Evolutionary conservation across 495 filamentous ascomycete genomes (phyloP).

Genomic region (Annulohypoxylon bovei): DNA sequence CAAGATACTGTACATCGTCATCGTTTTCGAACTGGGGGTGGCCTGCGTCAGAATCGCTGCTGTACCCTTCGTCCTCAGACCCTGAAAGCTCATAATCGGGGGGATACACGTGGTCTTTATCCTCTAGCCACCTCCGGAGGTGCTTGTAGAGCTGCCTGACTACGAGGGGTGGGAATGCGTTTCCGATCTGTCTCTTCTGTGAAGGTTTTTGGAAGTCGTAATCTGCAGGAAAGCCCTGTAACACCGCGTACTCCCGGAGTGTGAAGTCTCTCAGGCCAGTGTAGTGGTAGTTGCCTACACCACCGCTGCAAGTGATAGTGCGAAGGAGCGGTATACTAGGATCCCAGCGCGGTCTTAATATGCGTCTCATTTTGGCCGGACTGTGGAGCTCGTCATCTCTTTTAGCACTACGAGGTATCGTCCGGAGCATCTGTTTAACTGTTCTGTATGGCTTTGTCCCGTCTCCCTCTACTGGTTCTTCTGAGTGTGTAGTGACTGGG

Average conservation of each 20-base stretch:
- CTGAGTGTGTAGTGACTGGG: constrained; percentile 73
- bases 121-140: constrained; percentile 65
- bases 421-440: constrained; percentile 40
- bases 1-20: constrained; percentile 32
- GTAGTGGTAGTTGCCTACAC: constrained; percentile 76
- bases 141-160: constrained; percentile 68
- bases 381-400: constrained; percentile 61
- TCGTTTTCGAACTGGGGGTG: constrained; percentile 9
- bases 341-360: constrained; percentile 53
- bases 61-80: constrained; percentile 21
- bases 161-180: constrained; percentile 79
- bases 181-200: constrained; percentile 81
- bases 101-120: constrained; percentile 59
- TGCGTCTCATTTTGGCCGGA: constrained; percentile 34
- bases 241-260: constrained; percentile 73
- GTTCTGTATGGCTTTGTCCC: constrained; percentile 55
- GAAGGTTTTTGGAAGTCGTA: constrained; percentile 66
- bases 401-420: constrained; percentile 47
- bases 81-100: constrained; percentile 33
- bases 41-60: not conserved
- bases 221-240: constrained; percentile 77
- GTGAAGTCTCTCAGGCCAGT: constrained; percentile 74
- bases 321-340: constrained; percentile 55
- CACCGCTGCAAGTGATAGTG: constrained; percentile 75
- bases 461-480: constrained; percentile 47